Evolutionary conservation across 1,284 basidiomycete species (phyloP), one percentile per base, ranked within the genome.

Genomic region (Moesziomyces sp.): DNA sequence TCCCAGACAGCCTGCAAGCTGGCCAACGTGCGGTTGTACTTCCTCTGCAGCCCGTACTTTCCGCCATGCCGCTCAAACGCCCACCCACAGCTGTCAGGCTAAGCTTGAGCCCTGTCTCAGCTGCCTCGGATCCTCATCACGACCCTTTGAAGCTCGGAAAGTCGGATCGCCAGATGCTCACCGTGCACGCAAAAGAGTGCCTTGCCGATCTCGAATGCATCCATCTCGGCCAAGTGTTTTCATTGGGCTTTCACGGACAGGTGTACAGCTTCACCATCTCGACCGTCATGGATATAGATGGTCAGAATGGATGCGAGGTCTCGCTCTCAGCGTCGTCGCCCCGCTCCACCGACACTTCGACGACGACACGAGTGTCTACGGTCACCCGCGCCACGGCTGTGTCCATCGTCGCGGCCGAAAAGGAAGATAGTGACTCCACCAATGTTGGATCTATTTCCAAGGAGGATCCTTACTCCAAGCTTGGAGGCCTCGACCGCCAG

Each of bases 401-500:
- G 78, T 76, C 78, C 79, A 26, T 86, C 79, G 47, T 67, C 16
- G 35, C 77, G 71, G 14, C 62, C 60, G 54, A 67, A 74, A 9
- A 42, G 24, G 30, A 77, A 73, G 0, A 61, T 64, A 5, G 51
- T n/a, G 19, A 42, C 24, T 24, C 7, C 19, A 11, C 30, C 30
- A 33, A 33, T 10, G 30, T 4, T 33, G 30, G 10, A 5, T 52
- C 24, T 11, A 35, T 45, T 38, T 51, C 53, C 23, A 38, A n/a
- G 28, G 46, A 57, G 38, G 74, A 69, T 4, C 68, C 87, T 0
- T 89, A 89, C 81, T 87, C 89, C 18, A 88, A 89, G 16, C 90
- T 99, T 18, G 97, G 97, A 26, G 97, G 97, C 3, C 88, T 99
- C 26, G 88, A 91, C 76, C 89, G 89, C 72, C 94, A 97, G 81